Evolutionary conservation across 305 asterid genomes (phyloP).

Genomic region (Andrographis paniculata): DNA sequence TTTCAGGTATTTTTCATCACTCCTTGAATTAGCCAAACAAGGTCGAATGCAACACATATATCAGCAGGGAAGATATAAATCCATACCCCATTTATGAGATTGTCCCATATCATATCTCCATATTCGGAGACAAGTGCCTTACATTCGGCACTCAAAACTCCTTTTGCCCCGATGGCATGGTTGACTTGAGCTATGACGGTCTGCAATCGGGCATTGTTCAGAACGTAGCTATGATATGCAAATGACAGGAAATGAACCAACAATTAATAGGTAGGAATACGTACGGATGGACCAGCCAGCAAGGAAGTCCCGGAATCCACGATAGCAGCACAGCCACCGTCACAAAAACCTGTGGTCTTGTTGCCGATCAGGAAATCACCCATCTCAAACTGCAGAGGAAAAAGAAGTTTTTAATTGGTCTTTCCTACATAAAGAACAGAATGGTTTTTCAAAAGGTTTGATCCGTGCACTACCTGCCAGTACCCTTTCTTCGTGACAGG

Average conservation of each 20-base stretch:
- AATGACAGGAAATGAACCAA: no score
- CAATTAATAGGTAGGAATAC: conserved; percentile 18
- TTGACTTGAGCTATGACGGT: conserved; percentile 74
- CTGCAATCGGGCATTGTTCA: conserved; percentile 31
- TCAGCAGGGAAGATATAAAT: not conserved
- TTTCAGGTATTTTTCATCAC: not conserved
- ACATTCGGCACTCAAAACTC: conserved; percentile 82
- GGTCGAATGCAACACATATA: not conserved
- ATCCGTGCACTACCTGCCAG: conserved; percentile 62
- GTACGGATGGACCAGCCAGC: conserved; percentile 88
- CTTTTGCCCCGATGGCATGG: conserved; percentile 93
- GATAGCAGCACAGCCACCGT: conserved; percentile 86
- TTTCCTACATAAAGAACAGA: not conserved
- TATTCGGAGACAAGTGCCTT: conserved; percentile 63
- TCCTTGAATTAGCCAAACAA: conserved; percentile 7
- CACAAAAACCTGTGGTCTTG: conserved; percentile 74
- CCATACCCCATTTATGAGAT: conserved; percentile 66
- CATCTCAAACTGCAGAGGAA: conserved; percentile 53
- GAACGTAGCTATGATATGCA: conserved; percentile 2
- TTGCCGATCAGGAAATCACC: conserved; percentile 82
- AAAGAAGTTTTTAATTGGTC: conserved; percentile 1
- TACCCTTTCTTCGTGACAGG: conserved; percentile 74
- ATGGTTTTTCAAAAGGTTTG: not conserved
- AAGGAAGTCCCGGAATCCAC: conserved; percentile 97
- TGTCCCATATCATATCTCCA: conserved; percentile 92